Conservation (phyloP, 2,329 filamentous ascomycete genomes). For the Colletotrichum sp. region DNA sequence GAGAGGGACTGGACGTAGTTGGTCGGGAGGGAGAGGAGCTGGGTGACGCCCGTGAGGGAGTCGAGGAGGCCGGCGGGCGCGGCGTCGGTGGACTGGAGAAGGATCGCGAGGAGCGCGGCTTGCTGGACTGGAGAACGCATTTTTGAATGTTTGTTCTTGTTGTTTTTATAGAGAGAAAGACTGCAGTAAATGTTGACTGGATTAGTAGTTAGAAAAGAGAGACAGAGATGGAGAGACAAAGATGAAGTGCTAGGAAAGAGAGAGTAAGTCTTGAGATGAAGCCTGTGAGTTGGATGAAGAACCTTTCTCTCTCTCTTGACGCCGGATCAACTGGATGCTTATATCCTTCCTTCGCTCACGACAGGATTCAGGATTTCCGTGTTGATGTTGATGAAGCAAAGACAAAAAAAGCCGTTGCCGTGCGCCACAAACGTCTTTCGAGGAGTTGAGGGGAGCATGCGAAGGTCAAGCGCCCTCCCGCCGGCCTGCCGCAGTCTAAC, state of each 20-base stretch:
- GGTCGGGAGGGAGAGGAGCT: background rate
- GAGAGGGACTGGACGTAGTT: background rate
- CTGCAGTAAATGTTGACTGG: background rate
- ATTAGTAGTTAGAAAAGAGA: background rate
- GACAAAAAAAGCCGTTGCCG: background rate
- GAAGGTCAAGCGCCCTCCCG: background rate
- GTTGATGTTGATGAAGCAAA: background rate
- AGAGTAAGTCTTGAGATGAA: background rate
- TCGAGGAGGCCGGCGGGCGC: slow-evolving; percentile 10
- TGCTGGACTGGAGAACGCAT: background rate
- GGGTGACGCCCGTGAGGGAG: background rate
- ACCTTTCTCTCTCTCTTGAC: no score
- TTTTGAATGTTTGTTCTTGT: background rate
- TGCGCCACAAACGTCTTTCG: background rate
- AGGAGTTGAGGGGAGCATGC: background rate
- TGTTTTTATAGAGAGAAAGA: background rate
- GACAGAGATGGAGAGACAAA: background rate
- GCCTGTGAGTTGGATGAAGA: background rate
- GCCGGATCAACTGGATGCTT: background rate
- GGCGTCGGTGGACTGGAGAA: background rate
- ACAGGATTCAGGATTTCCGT: background rate
- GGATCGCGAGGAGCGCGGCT: background rate
- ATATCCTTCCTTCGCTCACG: background rate
- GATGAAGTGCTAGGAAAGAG: background rate
- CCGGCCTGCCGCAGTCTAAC: background rate